Base-by-base conservation (phyloP, 805 yeast species). In the Ogataea pini region DNA sequence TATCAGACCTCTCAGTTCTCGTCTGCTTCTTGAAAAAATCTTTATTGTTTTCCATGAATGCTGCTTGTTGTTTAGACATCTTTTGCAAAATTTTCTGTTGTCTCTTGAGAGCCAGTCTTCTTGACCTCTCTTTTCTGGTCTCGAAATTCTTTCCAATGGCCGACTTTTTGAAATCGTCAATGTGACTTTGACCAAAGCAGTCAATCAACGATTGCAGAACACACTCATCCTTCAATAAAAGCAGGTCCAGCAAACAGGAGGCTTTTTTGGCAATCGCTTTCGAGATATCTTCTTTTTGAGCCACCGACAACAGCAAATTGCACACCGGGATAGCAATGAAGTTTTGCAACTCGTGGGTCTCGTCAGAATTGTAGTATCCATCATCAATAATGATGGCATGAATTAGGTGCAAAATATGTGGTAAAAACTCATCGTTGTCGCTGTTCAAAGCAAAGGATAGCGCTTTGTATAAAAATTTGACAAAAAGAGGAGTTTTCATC, bases 361-460 rank as follows among this genome's bases (percentile, higher is more conserved):
- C 75, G 27, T 75, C 71, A 19, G 76, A 54, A 36, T 75, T 68
- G 36, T 54, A 42, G 7, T 47, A 28, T 2, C 49, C 42, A 37
- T 55, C 59, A 52, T 61, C 71, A 16, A 67, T 42, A 16, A 86
- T 59, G 7, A 83, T 70, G 5, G 87, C 91, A 67, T 86, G 89
- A 2, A 85, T 54, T 42, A 87, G 70, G 61, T 86, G 94, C 32
- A 87, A 70, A n/a, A 83, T 58, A 36, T 79, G 81, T 14, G 81
- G 78, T 29, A 85, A 64, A 56, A 72, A 83, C 0, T 78, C 69
- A 46, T 83, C 85, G 45, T 80, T 77, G 1, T 73, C 71, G 0
- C 70, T 65, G 42, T 73, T 74, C 18, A 83, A 66, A 0, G 86
- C 73, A 33, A 72, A 72, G 44, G 78, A 79, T 13, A 86, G 65